Percentiles rank a stretch among this genome's conserved stretches.
These are phyloP conservation scores for Ensete ventricosum DNA, from an alignment of 176 grass and related monocot species.

Conservation along the genomic window DNA sequence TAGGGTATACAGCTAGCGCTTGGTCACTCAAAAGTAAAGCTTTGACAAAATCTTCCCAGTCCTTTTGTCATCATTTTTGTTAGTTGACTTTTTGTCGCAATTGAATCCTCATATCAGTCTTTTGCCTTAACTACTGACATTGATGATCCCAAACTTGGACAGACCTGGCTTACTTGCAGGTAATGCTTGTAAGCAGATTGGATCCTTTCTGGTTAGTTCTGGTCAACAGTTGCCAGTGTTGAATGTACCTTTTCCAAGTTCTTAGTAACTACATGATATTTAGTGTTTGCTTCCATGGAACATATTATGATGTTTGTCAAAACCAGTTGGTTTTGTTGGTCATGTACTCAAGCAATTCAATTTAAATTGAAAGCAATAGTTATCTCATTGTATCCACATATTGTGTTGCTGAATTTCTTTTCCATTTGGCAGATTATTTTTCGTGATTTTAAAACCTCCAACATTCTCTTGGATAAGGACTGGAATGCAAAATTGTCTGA, in stretches of 20 bases:
- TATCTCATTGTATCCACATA: not conserved
- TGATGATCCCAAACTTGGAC: too few relatives aligned
- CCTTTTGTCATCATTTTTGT: too few relatives aligned
- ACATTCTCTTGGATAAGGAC: slow-evolving; percentile 82
- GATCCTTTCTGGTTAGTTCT: not conserved
- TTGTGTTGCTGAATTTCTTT: not conserved
- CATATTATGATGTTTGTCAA: too few relatives aligned
- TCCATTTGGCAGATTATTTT: slow-evolving; percentile 77
- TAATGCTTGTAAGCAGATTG: not conserved
- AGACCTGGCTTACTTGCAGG: not conserved
- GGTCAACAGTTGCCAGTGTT: not conserved
- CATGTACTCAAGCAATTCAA: too few relatives aligned
- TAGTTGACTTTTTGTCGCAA: too few relatives aligned
- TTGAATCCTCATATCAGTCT: too few relatives aligned
- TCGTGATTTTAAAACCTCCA: slow-evolving; percentile 90
- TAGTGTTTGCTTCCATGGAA: not conserved
- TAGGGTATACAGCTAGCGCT: too few relatives aligned
- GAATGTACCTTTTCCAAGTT: not conserved
- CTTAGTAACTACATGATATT: not conserved
- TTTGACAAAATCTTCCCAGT: too few relatives aligned
- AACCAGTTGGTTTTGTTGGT: too few relatives aligned
- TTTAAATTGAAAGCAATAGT: not conserved
- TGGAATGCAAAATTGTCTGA: slow-evolving; percentile 96
- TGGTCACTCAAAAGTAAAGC: too few relatives aligned
- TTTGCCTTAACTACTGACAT: too few relatives aligned